Percentiles rank a stretch among this genome's conserved stretches.
These are phyloP conservation scores for Stereocaulon alpinum DNA, from an alignment of 495 filamentous ascomycete species.

Conservation along the genomic window DNA sequence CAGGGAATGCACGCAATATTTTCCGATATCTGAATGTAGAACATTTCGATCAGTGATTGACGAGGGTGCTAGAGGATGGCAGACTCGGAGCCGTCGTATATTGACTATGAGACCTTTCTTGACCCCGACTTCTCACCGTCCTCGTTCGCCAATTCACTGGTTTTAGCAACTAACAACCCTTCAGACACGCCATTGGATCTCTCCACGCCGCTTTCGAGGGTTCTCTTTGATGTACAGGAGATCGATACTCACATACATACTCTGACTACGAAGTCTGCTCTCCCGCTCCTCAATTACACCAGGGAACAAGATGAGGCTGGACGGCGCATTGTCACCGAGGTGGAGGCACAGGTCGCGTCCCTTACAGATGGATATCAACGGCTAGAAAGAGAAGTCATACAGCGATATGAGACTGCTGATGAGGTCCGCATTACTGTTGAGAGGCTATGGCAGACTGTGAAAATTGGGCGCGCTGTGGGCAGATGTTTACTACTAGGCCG, in stretches of 20 bases:
- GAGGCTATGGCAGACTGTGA: constrained; percentile 67
- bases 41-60: not conserved
- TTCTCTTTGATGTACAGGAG: constrained; percentile 94
- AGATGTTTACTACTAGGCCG: constrained; percentile 69
- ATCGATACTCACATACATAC: constrained; percentile 91
- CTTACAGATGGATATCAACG: constrained; percentile 77
- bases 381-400: constrained; percentile 70
- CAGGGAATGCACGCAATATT: not conserved
- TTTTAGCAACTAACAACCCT: constrained; percentile 82
- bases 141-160: constrained; percentile 77
- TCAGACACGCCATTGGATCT: constrained; percentile 85
- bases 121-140: constrained; percentile 70
- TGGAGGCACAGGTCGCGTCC: constrained; percentile 63
- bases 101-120: constrained; percentile 91
- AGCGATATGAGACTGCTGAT: constrained; percentile 71
- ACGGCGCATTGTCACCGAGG: constrained; percentile 54
- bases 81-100: constrained; percentile 66
- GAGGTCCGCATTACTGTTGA: constrained; percentile 62
- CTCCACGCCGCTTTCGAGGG: constrained; percentile 83
- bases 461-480: constrained; percentile 62
- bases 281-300: constrained; percentile 74
- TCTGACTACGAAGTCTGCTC: constrained; percentile 73
- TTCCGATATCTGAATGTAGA: not conserved
- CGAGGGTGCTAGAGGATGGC: constrained; percentile 8
- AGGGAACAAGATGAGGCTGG: constrained; percentile 59